These are phyloP conservation scores for Pestalotiopsis sp. DNA, from an alignment of 2,329 filamentous ascomycete species.

Conservation along the genomic window DNA sequence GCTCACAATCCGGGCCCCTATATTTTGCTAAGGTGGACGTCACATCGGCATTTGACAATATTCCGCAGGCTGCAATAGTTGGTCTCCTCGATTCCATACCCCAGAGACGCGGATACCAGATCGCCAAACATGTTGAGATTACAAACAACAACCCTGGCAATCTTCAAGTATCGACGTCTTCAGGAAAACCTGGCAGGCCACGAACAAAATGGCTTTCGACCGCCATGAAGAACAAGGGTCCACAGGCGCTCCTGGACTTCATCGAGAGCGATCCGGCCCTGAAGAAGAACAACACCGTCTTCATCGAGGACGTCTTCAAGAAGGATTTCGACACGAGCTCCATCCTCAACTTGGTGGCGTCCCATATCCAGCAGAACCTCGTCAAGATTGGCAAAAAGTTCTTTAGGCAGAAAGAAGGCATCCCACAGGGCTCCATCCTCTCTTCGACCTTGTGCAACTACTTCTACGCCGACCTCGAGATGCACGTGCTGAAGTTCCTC, in stretches of 20 bases:
- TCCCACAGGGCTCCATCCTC: constrained; percentile 89
- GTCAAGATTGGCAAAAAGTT: constrained; percentile 87
- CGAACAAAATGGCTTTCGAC: constrained; percentile 55
- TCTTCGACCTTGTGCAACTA: constrained; percentile 91
- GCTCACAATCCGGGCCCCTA: constrained; percentile 45
- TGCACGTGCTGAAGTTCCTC: constrained; percentile 69
- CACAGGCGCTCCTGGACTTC: constrained; percentile 45
- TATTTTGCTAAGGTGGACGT: constrained; percentile 96
- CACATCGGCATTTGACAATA: constrained; percentile 90
- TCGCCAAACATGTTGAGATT: constrained; percentile 77
- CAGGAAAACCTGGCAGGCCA: constrained; percentile 31
- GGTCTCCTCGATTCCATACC: constrained; percentile 63
- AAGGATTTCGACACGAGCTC: constrained; percentile 57
- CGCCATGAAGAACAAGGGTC: constrained; percentile 47
- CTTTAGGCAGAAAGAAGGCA: constrained; percentile 85
- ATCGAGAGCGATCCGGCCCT: constrained; percentile 42
- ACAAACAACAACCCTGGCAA: constrained; percentile 17
- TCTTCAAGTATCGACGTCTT: constrained; percentile 21
- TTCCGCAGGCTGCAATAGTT: constrained; percentile 79
- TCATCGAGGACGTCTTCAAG: constrained; percentile 70
- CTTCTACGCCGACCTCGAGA: constrained; percentile 90
- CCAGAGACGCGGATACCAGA: constrained; percentile 64
- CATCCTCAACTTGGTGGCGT: constrained; percentile 70
- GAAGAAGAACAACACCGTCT: constrained; percentile 69
- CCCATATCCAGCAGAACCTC: constrained; percentile 84